phyloP scores from a whole-genome alignment of 1,139 yeast genomes.

The Nakaseomyces sp. region DNA sequence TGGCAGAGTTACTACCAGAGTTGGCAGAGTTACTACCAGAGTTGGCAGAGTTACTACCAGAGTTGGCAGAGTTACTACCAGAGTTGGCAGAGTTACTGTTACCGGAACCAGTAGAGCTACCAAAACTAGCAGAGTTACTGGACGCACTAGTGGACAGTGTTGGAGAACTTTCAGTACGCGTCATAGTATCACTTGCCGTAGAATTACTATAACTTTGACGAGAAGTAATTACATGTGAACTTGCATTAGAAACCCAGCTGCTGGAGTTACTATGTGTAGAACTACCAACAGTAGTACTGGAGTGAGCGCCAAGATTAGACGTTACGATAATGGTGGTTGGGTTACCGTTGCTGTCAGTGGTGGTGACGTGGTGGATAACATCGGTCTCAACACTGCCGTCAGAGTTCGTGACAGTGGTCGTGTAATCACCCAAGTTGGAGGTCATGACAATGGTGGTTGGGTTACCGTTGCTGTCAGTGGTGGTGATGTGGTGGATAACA shows the following conservation, averaged over 20 bases:
- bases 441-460: not conserved
- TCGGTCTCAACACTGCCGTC: constrained; percentile 4
- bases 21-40: not conserved
- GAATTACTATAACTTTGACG: not conserved
- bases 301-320: not conserved
- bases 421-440: not conserved
- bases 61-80: not conserved
- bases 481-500: constrained; percentile 1
- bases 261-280: too few species aligned
- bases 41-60: not conserved
- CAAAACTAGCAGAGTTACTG: too few species aligned
- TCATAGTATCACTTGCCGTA: not conserved
- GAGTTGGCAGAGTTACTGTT: not conserved
- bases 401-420: not conserved
- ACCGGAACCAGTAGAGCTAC: too few species aligned
- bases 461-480: not conserved
- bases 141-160: too few species aligned
- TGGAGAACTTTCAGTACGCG: not conserved
- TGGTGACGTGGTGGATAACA: constrained; percentile 1
- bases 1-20: not conserved
- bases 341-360: constrained; percentile 3
- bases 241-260: too few species aligned
- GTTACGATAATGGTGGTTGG: not conserved
- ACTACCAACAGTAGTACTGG: not conserved
- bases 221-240: not conserved